A percentile compares a stretch with the other conserved stretches of the same genome.
Conservation (phyloP, 139 green algal genomes). For the Trebouxia sp. region DNA sequence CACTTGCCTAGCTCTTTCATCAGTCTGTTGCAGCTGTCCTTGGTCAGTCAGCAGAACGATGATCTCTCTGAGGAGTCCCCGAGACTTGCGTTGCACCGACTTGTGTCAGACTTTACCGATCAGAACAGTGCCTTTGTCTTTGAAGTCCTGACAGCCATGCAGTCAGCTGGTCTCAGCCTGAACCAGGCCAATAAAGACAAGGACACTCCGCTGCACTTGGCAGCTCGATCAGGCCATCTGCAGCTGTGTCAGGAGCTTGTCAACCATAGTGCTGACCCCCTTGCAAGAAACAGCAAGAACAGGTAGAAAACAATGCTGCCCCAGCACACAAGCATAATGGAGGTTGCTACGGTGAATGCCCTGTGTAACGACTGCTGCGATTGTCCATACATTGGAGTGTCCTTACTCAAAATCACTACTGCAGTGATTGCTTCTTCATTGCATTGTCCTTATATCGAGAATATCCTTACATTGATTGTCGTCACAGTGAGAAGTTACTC, state of each 20-base stretch:
- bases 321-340: too few species aligned
- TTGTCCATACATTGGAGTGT: too few species aligned
- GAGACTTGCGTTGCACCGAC: not conserved
- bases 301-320: constrained; percentile 30
- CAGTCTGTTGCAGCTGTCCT: not conserved
- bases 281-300: constrained; percentile 68
- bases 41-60: not conserved
- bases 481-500: too few species aligned
- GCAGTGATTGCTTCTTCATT: too few species aligned
- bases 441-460: too few species aligned
- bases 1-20: not conserved
- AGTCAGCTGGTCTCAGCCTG: not conserved
- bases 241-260: constrained; percentile 57
- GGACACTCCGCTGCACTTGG: constrained; percentile 47
- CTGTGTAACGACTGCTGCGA: too few species aligned
- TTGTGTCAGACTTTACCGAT: not conserved
- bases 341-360: too few species aligned
- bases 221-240: constrained; percentile 46
- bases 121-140: not conserved
- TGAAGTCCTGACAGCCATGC: not conserved
- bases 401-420: too few species aligned
- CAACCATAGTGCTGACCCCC: constrained; percentile 50
- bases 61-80: not conserved
- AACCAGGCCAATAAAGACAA: not conserved
- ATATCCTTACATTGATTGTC: too few species aligned